Evolutionary conservation across 805 yeast species (phyloP), one percentile per base, ranked within the genome.

Genomic region (Millerozyma acaciae): DNA sequence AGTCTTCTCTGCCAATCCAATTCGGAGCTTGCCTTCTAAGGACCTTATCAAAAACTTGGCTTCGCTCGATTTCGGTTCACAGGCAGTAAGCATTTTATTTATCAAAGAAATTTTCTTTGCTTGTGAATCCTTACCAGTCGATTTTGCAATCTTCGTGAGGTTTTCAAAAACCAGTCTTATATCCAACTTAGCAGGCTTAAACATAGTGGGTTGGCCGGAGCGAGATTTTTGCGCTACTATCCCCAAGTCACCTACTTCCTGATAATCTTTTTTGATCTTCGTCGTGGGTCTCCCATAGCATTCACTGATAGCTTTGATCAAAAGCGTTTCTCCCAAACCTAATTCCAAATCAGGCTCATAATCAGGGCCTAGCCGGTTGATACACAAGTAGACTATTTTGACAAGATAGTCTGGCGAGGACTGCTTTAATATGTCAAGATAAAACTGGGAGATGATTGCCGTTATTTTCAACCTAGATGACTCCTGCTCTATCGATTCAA

Each of bases 1-100:
- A 0, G 96, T 83, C 52, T 90, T 90, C 47, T 90, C 97, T 0
- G 97, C 97, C 44, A 90, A 71, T 3, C 95, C 95, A 39, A 93
- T 93, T 45, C 98, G 72, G 41, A 93, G 63, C 46, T 90, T 93
- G 1, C 97, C 96, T 54, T 93, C 97, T 36, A 93, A 60, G 5
- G 95, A 84, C 45, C 98, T 73, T 40, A 93, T 84, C 40, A 93
- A 66, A 50, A 79, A 93, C 53, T 90, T 93, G 9, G 97, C 95
- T 57, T 93, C 98, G 36, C 44, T 52, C 24, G 57, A 40, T 25
- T 75, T 68, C 6, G 85, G 84, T 41, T 80, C 78, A 51, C 96
- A 85, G 1, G 95, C 84, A 0, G 96, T 83, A 31, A 93, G 65
- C 81, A 90, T 70, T 51, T 78, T 75, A 52, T 84, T 88, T 47